Evolutionary conservation across 2,329 filamentous ascomycete genomes (phyloP).

Genomic region (Ophiostoma tasmaniense): DNA sequence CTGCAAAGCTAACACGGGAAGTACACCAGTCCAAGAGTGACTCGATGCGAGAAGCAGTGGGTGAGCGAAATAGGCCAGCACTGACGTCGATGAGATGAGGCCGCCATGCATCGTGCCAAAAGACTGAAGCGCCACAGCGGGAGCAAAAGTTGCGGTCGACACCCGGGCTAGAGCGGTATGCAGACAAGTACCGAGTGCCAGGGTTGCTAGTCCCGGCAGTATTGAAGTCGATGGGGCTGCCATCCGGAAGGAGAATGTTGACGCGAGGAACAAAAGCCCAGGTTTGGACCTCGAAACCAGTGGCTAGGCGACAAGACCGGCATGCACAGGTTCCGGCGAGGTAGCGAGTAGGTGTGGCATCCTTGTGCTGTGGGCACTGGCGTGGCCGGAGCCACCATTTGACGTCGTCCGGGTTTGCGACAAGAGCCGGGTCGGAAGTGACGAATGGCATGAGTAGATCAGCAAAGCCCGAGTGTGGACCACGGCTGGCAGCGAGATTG

Average conservation of each 20-base stretch:
- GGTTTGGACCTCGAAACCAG: conserved; percentile 55
- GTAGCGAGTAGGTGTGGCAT: conserved; percentile 30
- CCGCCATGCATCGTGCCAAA: conserved; percentile 49
- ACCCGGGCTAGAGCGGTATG: conserved; percentile 45
- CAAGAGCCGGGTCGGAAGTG: neutral
- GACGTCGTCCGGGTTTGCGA: neutral
- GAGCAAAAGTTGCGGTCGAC: conserved; percentile 54
- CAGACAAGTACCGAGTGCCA: conserved; percentile 20
- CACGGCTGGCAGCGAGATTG: neutral
- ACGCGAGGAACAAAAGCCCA: conserved; percentile 58
- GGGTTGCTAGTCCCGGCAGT: neutral
- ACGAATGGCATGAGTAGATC: neutral
- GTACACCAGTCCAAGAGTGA: conserved; percentile 56
- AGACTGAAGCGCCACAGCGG: conserved; percentile 54
- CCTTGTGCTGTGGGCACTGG: neutral
- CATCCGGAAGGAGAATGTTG: conserved; percentile 41
- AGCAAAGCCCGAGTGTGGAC: neutral
- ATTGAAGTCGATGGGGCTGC: neutral
- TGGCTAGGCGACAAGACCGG: conserved; percentile 49
- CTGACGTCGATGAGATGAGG: conserved; percentile 55
- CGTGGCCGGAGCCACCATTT: neutral
- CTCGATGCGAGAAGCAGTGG: conserved; percentile 45
- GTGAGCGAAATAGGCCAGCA: conserved; percentile 45
- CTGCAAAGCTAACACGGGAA: conserved; percentile 48
- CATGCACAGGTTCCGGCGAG: conserved; percentile 50